These are phyloP conservation scores for Danielia oregonensis DNA, from an alignment of 805 yeast species.

Conservation along the genomic window DNA sequence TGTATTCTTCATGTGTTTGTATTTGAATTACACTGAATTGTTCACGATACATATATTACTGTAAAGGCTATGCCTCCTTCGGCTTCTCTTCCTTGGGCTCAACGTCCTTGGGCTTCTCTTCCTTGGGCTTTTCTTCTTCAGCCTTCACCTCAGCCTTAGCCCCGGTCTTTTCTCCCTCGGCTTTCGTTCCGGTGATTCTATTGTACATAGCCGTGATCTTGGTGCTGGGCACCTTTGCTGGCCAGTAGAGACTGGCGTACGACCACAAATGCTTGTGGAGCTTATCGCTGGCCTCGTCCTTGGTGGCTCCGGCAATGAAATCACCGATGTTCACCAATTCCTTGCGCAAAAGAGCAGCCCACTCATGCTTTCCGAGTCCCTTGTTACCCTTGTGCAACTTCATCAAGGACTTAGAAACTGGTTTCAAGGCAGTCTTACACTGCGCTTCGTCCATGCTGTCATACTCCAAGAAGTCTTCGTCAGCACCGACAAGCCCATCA, in stretches of 20 bases:
- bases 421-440: conserved; percentile 59
- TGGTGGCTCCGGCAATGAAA: conserved; percentile 47
- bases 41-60: too few species aligned
- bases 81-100: conserved; percentile 10
- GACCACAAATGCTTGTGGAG: conserved; percentile 73
- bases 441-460: conserved; percentile 74
- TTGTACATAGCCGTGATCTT: conserved; percentile 76
- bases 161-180: too few species aligned
- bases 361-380: conserved; percentile 71
- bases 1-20: too few species aligned
- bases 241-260: conserved; percentile 84
- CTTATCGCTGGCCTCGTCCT: conserved; percentile 27
- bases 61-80: too few species aligned
- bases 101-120: conserved; percentile 7
- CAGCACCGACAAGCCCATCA: conserved; percentile 18
- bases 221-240: conserved; percentile 70
- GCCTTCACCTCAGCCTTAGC: too few species aligned
- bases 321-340: conserved; percentile 75
- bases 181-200: too few species aligned
- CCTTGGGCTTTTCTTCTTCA: conserved; percentile 11
- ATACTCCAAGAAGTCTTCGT: conserved; percentile 46
- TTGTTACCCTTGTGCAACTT: conserved; percentile 66
- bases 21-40: too few species aligned
- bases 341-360: conserved; percentile 65
- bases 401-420: conserved; percentile 64